Conservation (phyloP, 83 land plant genomes). For the Larix sibirica region DNA sequence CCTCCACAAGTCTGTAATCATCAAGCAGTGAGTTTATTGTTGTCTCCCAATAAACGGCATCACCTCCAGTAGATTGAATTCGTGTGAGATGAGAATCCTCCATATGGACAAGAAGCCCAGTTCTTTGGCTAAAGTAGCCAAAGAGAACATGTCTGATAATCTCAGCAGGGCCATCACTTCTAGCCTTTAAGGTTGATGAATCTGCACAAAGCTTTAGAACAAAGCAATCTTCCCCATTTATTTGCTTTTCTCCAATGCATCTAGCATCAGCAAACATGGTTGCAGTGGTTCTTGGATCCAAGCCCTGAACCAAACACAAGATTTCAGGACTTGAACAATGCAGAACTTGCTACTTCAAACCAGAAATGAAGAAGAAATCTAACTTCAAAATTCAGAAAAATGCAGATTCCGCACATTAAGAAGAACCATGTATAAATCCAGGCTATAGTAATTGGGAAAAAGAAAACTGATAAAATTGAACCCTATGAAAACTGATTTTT, state of each 20-base stretch:
- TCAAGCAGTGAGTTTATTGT: conserved; percentile 48
- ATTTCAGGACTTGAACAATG: not conserved
- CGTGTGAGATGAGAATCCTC: conserved; percentile 66
- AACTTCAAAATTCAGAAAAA: not conserved
- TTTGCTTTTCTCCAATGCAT: conserved; percentile 65
- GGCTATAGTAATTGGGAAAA: not conserved
- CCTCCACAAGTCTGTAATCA: conserved; percentile 66
- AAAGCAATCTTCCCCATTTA: conserved; percentile 70
- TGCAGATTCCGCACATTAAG: not conserved
- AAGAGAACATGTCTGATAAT: conserved; percentile 61
- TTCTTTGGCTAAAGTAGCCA: conserved; percentile 85
- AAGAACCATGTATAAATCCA: not conserved
- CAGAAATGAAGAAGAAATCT: not conserved
- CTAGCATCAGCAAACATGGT: conserved; percentile 50
- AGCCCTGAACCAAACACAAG: conserved; percentile 53
- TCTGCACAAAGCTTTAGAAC: conserved; percentile 55
- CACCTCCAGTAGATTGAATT: conserved; percentile 32
- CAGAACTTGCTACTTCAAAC: not conserved
- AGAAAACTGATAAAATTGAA: not conserved
- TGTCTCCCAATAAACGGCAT: conserved; percentile 71
- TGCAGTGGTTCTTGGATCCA: conserved; percentile 68
- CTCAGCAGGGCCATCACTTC: conserved; percentile 59
- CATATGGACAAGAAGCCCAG: conserved; percentile 68
- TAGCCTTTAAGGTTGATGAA: conserved; percentile 30
- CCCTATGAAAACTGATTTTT: not conserved